Evolutionary conservation across 768 basidiomycete species (phyloP), one percentile per base, ranked within the genome.

Genomic region (Collybia mongolica): DNA sequence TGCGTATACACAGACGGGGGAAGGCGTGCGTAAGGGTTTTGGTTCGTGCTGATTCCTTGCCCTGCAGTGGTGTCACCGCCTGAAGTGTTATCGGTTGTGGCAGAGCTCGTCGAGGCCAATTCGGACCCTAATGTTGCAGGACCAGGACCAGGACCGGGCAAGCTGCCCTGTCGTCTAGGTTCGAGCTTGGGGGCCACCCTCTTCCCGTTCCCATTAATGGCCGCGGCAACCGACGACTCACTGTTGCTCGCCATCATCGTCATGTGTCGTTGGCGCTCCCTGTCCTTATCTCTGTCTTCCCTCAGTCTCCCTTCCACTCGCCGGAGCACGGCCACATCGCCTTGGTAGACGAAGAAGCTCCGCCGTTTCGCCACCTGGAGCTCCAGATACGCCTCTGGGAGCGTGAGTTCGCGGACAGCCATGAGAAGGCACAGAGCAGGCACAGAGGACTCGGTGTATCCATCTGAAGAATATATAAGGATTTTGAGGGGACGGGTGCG

Each of bases 361-460:
- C 96, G 70, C 46, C 79, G 74, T 64, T 87, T 87, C 49, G 73
- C 77, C 37, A 88, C 84, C 69, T 98, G 96, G 55, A 98, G 79
- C 64, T 93, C 86, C 26, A 98, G 74, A 71, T 96, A 98, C 6
- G 94, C 96, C 64, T 95, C 92, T 7, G 94, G 91, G 6, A 97
- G 78, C 43, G 74, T 69, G 29, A 88, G 69, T 17, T 72, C 71
- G 49, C 80, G 81, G 46, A 84, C 70, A 20, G 81, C 82, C 94
- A 98, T 98, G 54, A 97, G 72, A 44, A 96, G 80, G 55, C 83
- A 83, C 46, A 98, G 75, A 18, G 93, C 94, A 46, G 93, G 83
- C 5, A 95, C 84, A 20, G 88, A 89, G 8, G 90, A 89, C 67
- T 98, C 95, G 19, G 96, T 98, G 72, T 96, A 93, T 43, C 91